Percentiles rank a stretch among this genome's conserved stretches.
phyloP scores from a whole-genome alignment of 2,329 filamentous ascomycete species.

The Epicoccum nigrum region DNA sequence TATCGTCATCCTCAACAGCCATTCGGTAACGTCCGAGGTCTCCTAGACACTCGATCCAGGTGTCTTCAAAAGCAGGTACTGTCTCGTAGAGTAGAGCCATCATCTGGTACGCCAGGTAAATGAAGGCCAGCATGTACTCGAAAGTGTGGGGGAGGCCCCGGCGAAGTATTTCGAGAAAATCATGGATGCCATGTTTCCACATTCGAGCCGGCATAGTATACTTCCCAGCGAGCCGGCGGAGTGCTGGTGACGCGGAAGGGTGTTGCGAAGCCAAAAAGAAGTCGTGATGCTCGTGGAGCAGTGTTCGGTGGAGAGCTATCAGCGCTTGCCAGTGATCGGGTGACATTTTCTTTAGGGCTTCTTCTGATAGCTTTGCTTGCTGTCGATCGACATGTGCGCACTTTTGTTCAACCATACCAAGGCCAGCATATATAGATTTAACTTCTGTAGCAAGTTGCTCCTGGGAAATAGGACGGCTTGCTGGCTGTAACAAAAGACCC shows the following conservation, averaged over 20 bases:
- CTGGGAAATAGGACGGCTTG: conserved; percentile 73
- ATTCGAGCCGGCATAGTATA: conserved; percentile 92
- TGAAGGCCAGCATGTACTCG: conserved; percentile 90
- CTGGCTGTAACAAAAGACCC: conserved; percentile 60
- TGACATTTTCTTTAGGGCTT: conserved; percentile 54
- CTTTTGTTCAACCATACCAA: conserved; percentile 86
- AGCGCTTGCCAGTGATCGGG: conserved; percentile 82
- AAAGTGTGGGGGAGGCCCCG: conserved; percentile 75
- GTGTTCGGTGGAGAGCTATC: conserved; percentile 78
- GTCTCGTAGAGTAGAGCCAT: conserved; percentile 87
- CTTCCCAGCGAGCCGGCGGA: conserved; percentile 74
- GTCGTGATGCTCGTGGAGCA: conserved; percentile 72
- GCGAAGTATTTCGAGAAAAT: conserved; percentile 71
- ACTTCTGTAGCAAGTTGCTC: conserved; percentile 82
- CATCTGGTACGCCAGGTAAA: conserved; percentile 88
- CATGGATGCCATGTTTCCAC: conserved; percentile 93
- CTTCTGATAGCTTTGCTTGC: conserved; percentile 58
- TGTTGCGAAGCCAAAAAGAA: conserved; percentile 85
- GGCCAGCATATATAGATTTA: conserved; percentile 79
- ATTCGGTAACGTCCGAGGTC: conserved; percentile 86
- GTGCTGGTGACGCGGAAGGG: conserved; percentile 69
- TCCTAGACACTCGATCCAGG: conserved; percentile 92
- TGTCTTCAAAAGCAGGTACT: conserved; percentile 80
- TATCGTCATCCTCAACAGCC: conserved; percentile 86
- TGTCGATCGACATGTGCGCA: conserved; percentile 82